Percentiles rank a stretch among this genome's conserved stretches.
Evolutionary conservation across 208 protist genomes (phyloP).

Genomic region (Leishmania major): DNA sequence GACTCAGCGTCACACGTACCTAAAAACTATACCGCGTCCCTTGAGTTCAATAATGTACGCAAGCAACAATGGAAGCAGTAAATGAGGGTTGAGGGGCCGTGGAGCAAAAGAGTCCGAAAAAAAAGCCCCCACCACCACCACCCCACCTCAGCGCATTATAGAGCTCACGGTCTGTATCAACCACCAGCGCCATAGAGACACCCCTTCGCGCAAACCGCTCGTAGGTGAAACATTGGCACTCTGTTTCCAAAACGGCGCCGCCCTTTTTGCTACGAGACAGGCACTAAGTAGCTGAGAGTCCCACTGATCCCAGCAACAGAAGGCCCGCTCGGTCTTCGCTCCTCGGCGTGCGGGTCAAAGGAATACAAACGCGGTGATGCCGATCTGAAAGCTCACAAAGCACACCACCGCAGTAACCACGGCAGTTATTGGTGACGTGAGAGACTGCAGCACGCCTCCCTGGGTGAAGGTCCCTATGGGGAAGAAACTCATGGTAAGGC

Average conservation of each 20-base stretch:
- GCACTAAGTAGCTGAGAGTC: neutral
- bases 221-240: neutral
- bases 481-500: conserved; percentile 7
- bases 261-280: neutral
- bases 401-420: conserved; percentile 12
- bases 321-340: neutral
- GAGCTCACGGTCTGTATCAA: neutral
- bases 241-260: neutral
- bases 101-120: neutral
- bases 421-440: neutral
- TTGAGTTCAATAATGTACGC: neutral
- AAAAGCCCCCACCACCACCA: neutral
- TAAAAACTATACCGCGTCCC: neutral
- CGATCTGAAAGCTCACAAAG: conserved; percentile 12
- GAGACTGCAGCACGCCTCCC: conserved; percentile 5
- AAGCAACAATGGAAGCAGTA: neutral
- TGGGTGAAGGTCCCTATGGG: neutral
- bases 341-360: neutral
- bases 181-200: neutral
- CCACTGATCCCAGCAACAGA: neutral
- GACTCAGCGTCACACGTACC: neutral
- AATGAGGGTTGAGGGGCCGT: neutral
- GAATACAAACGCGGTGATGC: conserved; percentile 6
- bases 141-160: neutral
- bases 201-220: neutral